Evolutionary conservation across 208 protist genomes (phyloP).

Genomic region (Crithidia sp.): DNA sequence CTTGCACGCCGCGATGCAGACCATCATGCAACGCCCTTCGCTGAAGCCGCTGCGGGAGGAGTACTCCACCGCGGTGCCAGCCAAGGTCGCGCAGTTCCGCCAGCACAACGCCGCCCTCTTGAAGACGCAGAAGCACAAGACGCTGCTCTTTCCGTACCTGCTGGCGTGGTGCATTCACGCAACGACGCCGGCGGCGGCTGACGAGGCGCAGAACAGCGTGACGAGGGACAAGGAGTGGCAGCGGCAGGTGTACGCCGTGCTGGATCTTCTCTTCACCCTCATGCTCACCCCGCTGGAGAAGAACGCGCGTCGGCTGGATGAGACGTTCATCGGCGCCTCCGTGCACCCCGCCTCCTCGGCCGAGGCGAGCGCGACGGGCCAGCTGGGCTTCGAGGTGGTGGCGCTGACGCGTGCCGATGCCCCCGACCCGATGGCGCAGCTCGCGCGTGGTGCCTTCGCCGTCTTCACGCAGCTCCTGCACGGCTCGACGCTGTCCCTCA

Average conservation of each 20-base stretch:
- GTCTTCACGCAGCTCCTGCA: slow-evolving; percentile 78
- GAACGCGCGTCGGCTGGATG: slow-evolving; percentile 48
- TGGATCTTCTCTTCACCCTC: slow-evolving; percentile 76
- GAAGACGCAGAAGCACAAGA: slow-evolving; percentile 88
- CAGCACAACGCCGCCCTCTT: slow-evolving; percentile 55
- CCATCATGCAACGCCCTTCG: slow-evolving; percentile 53
- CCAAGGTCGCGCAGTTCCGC: slow-evolving; percentile 63
- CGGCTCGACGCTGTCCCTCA: slow-evolving; percentile 52
- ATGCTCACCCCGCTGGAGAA: slow-evolving; percentile 60
- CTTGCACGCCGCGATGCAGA: slow-evolving; percentile 50
- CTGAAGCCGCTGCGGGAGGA: slow-evolving; percentile 71
- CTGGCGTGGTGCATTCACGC: slow-evolving; percentile 73
- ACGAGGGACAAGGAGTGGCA: slow-evolving; percentile 44
- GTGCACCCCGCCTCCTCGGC: slow-evolving; percentile 5
- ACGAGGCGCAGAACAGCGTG: slow-evolving; percentile 19
- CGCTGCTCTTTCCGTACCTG: slow-evolving; percentile 80
- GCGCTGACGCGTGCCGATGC: slow-evolving; percentile 66
- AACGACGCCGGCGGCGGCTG: slow-evolving; percentile 35
- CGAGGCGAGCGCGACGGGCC: slow-evolving; percentile 27
- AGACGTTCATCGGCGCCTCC: slow-evolving; percentile 68
- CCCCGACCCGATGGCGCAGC: slow-evolving; percentile 59
- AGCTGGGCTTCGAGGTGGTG: slow-evolving; percentile 45
- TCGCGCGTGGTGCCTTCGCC: slow-evolving; percentile 79
- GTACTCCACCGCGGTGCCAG: slow-evolving; percentile 55
- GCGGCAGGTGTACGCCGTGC: slow-evolving; percentile 58